Percentiles rank a stretch among this genome's conserved stretches.
Conservation (phyloP, 2,329 filamentous ascomycete species). For the Lasiodiplodia hormozganensis region DNA sequence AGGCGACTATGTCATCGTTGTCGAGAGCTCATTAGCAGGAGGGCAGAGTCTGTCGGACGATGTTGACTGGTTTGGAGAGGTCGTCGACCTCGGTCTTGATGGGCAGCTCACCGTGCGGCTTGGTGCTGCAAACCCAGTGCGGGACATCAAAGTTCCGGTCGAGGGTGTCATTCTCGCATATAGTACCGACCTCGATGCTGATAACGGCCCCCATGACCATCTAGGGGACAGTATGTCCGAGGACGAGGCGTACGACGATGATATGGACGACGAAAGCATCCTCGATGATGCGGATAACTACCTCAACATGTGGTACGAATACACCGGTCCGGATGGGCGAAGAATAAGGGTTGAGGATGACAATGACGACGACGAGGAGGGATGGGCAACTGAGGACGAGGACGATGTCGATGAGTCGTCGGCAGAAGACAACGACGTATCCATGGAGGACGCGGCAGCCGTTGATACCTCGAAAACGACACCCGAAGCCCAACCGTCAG, state of each 20-base stretch:
- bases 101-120: conserved; percentile 62
- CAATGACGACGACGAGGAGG: conserved; percentile 38
- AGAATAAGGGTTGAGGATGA: conserved; percentile 39
- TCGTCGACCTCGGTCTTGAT: conserved; percentile 61
- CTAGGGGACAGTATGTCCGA: conserved; percentile 33
- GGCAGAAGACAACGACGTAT: conserved; percentile 45
- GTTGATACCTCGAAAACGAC: conserved; percentile 45
- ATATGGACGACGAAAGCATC: conserved; percentile 30
- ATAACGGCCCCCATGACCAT: conserved; percentile 33
- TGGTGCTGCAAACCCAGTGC: conserved; percentile 55
- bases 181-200: conserved; percentile 50
- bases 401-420: conserved; percentile 43
- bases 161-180: conserved; percentile 59
- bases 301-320: conserved; percentile 38
- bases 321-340: conserved; percentile 44
- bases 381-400: conserved; percentile 36
- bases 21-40: conserved; percentile 10
- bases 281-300: conserved; percentile 31
- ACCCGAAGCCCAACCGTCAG: conserved; percentile 42
- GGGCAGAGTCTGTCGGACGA: conserved; percentile 1
- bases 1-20: conserved; percentile 61
- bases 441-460: conserved; percentile 40
- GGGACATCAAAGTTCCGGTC: conserved; percentile 57
- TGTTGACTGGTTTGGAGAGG: conserved; percentile 63
- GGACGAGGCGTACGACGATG: conserved; percentile 30